Evolutionary conservation across 768 basidiomycete species (phyloP).

Genomic region (Russula sp.): DNA sequence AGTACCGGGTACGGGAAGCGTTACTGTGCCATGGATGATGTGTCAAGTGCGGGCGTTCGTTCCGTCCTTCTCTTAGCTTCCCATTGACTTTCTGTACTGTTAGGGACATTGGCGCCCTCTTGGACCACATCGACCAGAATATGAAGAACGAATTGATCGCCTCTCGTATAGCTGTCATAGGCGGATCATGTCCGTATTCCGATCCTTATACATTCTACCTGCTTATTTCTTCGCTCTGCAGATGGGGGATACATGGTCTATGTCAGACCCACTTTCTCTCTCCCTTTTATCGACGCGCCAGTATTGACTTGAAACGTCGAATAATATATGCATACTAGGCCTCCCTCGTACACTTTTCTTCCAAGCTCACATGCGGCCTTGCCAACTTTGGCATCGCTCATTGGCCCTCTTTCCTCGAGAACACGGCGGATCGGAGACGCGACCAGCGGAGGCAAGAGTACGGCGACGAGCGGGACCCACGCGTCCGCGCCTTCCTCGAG

Average conservation of each 20-base stretch:
- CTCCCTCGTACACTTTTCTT: constrained; percentile 35
- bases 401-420: constrained; percentile 37
- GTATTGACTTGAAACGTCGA: background rate
- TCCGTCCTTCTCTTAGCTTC: background rate
- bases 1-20: constrained; percentile 37
- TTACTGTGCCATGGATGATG: constrained; percentile 35
- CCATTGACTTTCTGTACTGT: background rate
- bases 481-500: constrained; percentile 33
- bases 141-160: constrained; percentile 31
- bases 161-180: constrained; percentile 36
- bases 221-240: background rate
- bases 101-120: constrained; percentile 34
- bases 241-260: constrained; percentile 20
- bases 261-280: background rate
- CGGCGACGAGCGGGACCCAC: constrained; percentile 35
- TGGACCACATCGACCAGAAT: constrained; percentile 31
- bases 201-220: background rate
- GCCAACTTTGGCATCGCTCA: constrained; percentile 37
- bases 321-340: constrained; percentile 26
- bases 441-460: constrained; percentile 34
- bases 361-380: constrained; percentile 35
- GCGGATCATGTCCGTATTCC: constrained; percentile 33
- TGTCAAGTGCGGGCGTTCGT: constrained; percentile 30
- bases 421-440: constrained; percentile 33
- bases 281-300: background rate